These are phyloP conservation scores for Xylariales sp. DNA, from an alignment of 2,329 filamentous ascomycete genomes.

Conservation along the genomic window DNA sequence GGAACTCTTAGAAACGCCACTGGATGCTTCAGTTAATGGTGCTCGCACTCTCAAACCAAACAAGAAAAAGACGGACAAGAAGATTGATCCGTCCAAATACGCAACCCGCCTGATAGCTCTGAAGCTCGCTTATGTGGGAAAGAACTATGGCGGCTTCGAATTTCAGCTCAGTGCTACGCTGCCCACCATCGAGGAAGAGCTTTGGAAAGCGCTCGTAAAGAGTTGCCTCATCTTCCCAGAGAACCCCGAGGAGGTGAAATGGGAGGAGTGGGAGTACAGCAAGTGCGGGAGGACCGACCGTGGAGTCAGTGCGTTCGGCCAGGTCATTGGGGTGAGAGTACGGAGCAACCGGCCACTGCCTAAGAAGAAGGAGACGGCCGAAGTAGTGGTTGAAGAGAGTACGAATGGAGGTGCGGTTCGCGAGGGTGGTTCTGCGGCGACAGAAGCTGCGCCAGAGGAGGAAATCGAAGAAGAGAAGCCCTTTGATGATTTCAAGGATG, in stretches of 20 bases:
- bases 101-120: constrained; percentile 80
- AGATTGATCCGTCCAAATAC: constrained; percentile 77
- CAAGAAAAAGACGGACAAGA: constrained; percentile 38
- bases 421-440: constrained; percentile 10
- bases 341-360: constrained; percentile 69
- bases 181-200: constrained; percentile 84
- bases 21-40: neutral
- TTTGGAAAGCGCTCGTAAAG: constrained; percentile 88
- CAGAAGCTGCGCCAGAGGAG: constrained; percentile 7
- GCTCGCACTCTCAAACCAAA: constrained; percentile 8
- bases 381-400: no score
- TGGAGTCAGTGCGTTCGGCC: constrained; percentile 94
- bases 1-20: neutral
- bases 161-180: constrained; percentile 69
- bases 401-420: constrained; percentile 11
- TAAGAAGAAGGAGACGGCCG: constrained; percentile 17
- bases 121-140: constrained; percentile 90
- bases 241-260: constrained; percentile 62
- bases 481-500: constrained; percentile 70
- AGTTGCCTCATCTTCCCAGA: constrained; percentile 75
- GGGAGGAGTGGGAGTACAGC: constrained; percentile 82
- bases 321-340: constrained; percentile 82
- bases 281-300: constrained; percentile 93
- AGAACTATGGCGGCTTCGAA: constrained; percentile 90
- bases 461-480: constrained; percentile 10